Evolutionary conservation across 306 rosid genomes (phyloP), one percentile per base, ranked within the genome.

Genomic region (Dryas octopetala): DNA sequence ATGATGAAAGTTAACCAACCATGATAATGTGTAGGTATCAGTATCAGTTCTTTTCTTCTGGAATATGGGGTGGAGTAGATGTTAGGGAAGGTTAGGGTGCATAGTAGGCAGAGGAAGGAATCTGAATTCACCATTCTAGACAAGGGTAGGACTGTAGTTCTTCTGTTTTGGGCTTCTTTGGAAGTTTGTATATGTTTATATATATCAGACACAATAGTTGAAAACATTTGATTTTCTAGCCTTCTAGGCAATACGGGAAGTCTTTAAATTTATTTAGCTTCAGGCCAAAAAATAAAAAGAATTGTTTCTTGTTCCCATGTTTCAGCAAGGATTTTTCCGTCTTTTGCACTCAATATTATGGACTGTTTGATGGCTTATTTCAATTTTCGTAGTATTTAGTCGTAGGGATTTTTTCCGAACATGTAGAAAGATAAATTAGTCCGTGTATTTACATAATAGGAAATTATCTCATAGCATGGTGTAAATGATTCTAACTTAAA

Each of bases 1-100:
- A 93, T 53, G 97, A 90, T 63, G 93, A 84, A 80, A 92, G 90
- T 73, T 83, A 68, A 63, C 41, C 23, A 54, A 64, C 52, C 17
- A 11, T 26, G 28, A 38, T 52, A 28, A 9, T 26, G 43, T 23
- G 26, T 15, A 75, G 72, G 53, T 16, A 28, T 69, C 64, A 59
- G 63, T 59, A 19, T 50, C 49, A 45, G 54, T 61, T 49, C 46
- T 26, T 48, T 71, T 71, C 51, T 59, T 77, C 50, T 78, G 77
- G 63, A 4, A 14, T 19, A 44, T 71, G 38, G 62, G 17, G 38
- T 53, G 9, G 72, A 59, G 61, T 41, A 70, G 69, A 62, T 61
- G 43, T 60, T 32, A 55, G 76, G 11, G 44, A 49, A n/a, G 81
- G 73, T 68, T 76, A 59, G 68, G 49, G 50, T 53, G 73, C 19